These are phyloP conservation scores for Xenosphaeropsis pyriputrescens DNA, from an alignment of 2,329 filamentous ascomycete species.

Conservation along the genomic window DNA sequence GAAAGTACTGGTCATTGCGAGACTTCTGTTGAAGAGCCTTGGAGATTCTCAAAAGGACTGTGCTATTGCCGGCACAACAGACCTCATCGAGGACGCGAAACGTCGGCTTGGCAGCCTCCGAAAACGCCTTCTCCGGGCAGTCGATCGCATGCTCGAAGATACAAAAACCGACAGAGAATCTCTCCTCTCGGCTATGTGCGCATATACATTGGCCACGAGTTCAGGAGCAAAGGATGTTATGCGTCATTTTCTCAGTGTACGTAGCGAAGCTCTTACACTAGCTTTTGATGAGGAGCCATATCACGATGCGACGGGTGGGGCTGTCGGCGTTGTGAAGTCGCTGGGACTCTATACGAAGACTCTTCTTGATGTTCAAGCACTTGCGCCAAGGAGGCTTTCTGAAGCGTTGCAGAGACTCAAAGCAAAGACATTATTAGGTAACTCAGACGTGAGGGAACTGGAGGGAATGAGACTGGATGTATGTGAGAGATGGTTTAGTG, in stretches of 20 bases:
- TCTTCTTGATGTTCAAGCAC: conserved; percentile 58
- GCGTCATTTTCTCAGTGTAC: conserved; percentile 60
- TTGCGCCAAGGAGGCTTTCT: conserved; percentile 59
- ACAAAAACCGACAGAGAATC: conserved; percentile 31
- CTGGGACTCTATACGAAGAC: conserved; percentile 65
- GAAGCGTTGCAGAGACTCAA: conserved; percentile 58
- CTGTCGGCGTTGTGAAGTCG: conserved; percentile 39
- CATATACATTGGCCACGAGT: conserved; percentile 69
- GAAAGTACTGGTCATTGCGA: conserved; percentile 62
- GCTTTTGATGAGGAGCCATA: conserved; percentile 31
- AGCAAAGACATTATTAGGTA: conserved; percentile 54
- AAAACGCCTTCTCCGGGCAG: conserved; percentile 46
- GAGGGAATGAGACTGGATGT: conserved; percentile 66
- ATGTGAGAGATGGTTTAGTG: conserved; percentile 64
- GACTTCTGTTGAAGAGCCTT: conserved; percentile 62
- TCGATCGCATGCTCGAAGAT: conserved; percentile 55
- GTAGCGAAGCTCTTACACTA: conserved; percentile 51
- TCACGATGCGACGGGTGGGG: conserved; percentile 26
- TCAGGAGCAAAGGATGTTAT: conserved; percentile 69
- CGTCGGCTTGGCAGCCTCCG: conserved; percentile 48
- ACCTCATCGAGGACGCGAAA: conserved; percentile 40
- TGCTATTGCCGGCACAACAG: conserved; percentile 10
- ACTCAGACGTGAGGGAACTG: conserved; percentile 47
- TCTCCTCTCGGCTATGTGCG: conserved; percentile 61
- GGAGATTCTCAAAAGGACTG: conserved; percentile 30